phyloP scores from a whole-genome alignment of 129 eudicot genomes.

The Flaveria bidentis region DNA sequence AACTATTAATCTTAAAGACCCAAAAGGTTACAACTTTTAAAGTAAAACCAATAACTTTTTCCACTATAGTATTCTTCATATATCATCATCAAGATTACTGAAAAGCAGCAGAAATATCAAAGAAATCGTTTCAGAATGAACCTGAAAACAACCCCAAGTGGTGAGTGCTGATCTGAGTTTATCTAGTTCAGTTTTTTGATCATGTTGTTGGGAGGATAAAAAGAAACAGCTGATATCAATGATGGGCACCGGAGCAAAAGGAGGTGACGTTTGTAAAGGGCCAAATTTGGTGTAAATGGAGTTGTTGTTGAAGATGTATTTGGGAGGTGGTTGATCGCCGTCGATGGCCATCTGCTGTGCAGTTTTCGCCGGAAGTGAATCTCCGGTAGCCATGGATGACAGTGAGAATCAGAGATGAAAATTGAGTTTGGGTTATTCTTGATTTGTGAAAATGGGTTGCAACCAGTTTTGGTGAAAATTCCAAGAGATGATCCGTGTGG shows the following conservation, averaged over 20 bases:
- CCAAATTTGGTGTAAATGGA: slow-evolving; percentile 24
- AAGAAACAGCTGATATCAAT: slow-evolving; percentile 39
- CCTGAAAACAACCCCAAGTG: slow-evolving; percentile 85
- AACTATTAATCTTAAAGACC: too few species aligned
- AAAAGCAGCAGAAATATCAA: too few species aligned
- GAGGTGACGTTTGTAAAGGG: slow-evolving; percentile 24
- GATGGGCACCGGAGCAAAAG: slow-evolving; percentile 44
- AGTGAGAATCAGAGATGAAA: neutral
- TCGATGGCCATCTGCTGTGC: slow-evolving; percentile 31
- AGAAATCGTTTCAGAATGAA: neutral
- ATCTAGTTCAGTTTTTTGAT: slow-evolving; percentile 34
- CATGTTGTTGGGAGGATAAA: slow-evolving; percentile 2
- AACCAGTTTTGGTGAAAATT: neutral
- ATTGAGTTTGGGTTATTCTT: too few species aligned
- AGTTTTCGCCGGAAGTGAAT: slow-evolving; percentile 32
- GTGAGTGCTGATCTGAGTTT: slow-evolving; percentile 57
- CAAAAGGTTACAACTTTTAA: too few species aligned
- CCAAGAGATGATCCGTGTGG: too few species aligned
- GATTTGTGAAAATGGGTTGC: too few species aligned
- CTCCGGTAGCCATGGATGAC: slow-evolving; percentile 20
- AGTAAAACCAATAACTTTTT: too few species aligned
- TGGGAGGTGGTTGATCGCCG: slow-evolving; percentile 40
- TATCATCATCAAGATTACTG: too few species aligned
- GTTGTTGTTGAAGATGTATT: slow-evolving; percentile 21
- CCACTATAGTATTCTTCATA: too few species aligned